Base-by-base conservation (phyloP, 139 green algal genomes). In the Micractinium conductrix region DNA sequence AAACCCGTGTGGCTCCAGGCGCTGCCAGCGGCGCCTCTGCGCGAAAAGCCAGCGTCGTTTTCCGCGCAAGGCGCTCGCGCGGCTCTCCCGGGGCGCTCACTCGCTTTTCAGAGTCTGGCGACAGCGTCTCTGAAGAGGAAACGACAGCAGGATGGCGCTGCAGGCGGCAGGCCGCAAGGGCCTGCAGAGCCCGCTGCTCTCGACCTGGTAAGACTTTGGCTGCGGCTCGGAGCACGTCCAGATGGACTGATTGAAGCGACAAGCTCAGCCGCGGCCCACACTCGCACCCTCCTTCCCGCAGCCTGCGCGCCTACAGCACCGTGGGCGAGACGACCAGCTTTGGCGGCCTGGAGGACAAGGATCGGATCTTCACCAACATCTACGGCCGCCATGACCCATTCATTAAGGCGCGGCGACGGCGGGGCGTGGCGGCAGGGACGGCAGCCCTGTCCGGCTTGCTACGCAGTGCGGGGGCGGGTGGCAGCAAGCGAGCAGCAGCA, bases 301-400 rank as follows among this genome's bases (percentile, higher is more conserved):
- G 85, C 44, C 72, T 89, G 58, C 71, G 87, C 14, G 75, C 83
- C 50, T 88, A 65, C 55, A 79, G 53, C 74, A 85, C 75, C 33
- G 81, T 43, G 43, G 75, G 44, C 22, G 83, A 87, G 74, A 69
- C 48, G 26, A 87, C 83, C 9, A n/a, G n/a, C 2, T 87, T 82
- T 14, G 97, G 97, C 1, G 91, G 89, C 17, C 92, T 99, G 10
- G 93, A 93, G 62, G 97, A 99, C 72, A 89, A 98, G 65, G 97
- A 99, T 91, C 89, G 97, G 48, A 99, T 99, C 44, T 99, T 99
- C 87, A 98, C 94, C 37, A 99, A 99, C 89, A 92, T 99, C 38
- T 99, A 99, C 84, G 94, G 96, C 12, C 88, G 90, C 53, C 93
- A 97, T 72, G 97, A 99, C 79, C 90, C 91, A 2, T 97, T 95